Evolutionary conservation across 805 yeast species (phyloP).

Genomic region (Suhomyces prunicola): DNA sequence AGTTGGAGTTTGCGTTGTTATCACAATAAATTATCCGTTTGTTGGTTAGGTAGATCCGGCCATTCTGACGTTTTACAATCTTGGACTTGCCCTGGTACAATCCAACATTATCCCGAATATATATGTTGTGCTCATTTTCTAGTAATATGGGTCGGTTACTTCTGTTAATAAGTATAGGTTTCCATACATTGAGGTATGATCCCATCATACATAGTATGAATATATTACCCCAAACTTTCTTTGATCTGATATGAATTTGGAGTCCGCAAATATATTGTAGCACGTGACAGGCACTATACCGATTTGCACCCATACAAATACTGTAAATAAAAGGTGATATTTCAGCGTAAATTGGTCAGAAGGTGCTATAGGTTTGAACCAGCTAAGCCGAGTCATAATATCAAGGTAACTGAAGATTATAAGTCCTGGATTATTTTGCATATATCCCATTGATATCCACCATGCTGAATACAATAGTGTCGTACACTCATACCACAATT

Average conservation of each 20-base stretch:
- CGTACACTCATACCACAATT: neutral
- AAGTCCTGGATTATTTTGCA: neutral
- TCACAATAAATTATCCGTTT: constrained; percentile 73
- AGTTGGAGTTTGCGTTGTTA: constrained; percentile 38
- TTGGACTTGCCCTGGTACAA: constrained; percentile 75
- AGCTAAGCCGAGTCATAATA: too few species aligned
- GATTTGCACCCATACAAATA: neutral
- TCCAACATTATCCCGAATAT: constrained; percentile 51
- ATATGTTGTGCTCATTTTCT: constrained; percentile 32
- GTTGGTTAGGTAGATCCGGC: constrained; percentile 75
- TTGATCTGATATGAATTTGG: neutral
- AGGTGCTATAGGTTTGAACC: neutral
- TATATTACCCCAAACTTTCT: neutral
- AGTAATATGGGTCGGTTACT: constrained; percentile 37
- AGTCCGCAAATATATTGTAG: neutral
- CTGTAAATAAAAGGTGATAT: neutral
- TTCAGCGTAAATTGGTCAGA: too few species aligned
- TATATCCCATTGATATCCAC: neutral
- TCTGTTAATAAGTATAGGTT: constrained; percentile 34
- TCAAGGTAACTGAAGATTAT: too few species aligned
- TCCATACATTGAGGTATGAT: constrained; percentile 28
- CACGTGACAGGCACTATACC: neutral
- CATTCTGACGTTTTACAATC: constrained; percentile 61
- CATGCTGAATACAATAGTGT: neutral
- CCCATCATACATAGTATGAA: neutral